Conservation (phyloP, 257 asterid species). For the Nicotiana sylvestris region DNA sequence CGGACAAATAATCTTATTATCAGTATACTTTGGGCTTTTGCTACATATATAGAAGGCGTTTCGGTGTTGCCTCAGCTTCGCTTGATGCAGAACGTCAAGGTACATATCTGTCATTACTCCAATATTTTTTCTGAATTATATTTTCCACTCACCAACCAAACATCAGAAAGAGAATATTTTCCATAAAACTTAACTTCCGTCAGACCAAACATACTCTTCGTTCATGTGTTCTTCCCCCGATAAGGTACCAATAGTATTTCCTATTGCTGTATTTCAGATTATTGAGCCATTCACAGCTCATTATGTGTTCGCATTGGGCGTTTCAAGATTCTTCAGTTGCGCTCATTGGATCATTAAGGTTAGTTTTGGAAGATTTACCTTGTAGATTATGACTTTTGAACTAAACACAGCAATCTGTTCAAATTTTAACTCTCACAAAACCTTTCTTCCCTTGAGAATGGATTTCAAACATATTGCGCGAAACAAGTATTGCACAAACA, state of each 20-base stretch:
- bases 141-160: too few relatives aligned
- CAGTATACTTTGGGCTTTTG: slow-evolving; percentile 75
- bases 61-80: slow-evolving; percentile 88
- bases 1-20: slow-evolving; percentile 33
- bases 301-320: slow-evolving; percentile 86
- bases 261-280: slow-evolving; percentile 40
- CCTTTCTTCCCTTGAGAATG: neutral
- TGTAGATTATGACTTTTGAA: neutral
- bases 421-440: neutral
- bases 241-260: neutral
- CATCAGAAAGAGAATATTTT: too few relatives aligned
- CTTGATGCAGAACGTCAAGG: slow-evolving; percentile 88
- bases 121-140: too few relatives aligned
- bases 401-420: neutral
- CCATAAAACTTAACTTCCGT: too few relatives aligned
- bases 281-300: slow-evolving; percentile 91
- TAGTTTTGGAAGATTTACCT: neutral
- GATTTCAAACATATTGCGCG: neutral
- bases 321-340: slow-evolving; percentile 74
- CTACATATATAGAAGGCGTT: slow-evolving; percentile 72
- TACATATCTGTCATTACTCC: neutral
- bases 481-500: neutral
- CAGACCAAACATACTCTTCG: neutral
- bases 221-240: neutral
- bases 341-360: slow-evolving; percentile 98